Base-by-base conservation (phyloP, 495 filamentous ascomycete species). In the Neurospora sp. region DNA sequence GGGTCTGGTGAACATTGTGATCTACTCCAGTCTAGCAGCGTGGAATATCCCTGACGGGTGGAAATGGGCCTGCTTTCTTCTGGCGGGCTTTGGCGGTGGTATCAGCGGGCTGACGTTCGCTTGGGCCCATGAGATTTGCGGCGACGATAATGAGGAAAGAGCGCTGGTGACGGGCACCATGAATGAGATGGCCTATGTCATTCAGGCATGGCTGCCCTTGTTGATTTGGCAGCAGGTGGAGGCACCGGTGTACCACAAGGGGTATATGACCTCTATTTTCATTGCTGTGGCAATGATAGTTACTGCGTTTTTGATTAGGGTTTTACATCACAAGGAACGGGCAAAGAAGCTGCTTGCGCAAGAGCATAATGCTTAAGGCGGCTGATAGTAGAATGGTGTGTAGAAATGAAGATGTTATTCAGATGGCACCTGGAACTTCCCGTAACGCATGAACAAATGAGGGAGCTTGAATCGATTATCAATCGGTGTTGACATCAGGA, bases 51-150 rank as follows among this genome's bases (percentile, higher is more conserved):
- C 82, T 4, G 74, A 80, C 11, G 82, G 82, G 10, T 81, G 81
- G 78, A 86, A 84, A 75, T 81, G 85, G 88, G 16, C 84, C 80
- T 79, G 80, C 84, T 77, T 84, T 84, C 77, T 88, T 77, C 66
- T 89, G 77, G 70, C 85, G 79, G 74, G 78, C 76, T 82, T 83
- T 39, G 73, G 79, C 71, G 69, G 78, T 59, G 80, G 81, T 5
- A 77, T 83, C 59, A 80, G 78, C 31, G 82, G 82, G 35, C 69
- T 83, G 39, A 82, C 75, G 23, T 84, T 78, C 71, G 79, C 80
- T 27, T 89, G 87, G 88, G 85, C 86, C 3, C 85, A 89, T 76
- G 88, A 82, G 75, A 86, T 84, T 77, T 89, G 82, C 74, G 79
- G 79, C 11, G 82, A 82, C 37, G 86, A 87, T 69, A 85, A 85